These are phyloP conservation scores for Davidsoniella virescens DNA, from an alignment of 2,329 filamentous ascomycete species.

Conservation along the genomic window DNA sequence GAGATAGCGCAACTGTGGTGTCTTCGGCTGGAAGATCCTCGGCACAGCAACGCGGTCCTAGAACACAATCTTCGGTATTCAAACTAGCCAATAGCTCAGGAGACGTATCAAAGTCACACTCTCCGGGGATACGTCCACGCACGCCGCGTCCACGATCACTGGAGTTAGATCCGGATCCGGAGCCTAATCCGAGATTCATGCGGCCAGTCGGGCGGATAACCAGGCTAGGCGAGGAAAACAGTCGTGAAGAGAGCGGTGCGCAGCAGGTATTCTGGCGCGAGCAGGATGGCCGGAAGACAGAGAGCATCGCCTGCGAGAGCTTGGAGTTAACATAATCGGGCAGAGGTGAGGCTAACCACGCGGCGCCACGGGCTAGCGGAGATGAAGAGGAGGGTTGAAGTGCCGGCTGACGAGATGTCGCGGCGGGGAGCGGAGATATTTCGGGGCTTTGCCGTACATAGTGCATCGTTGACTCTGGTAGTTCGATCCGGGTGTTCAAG, in stretches of 20 bases:
- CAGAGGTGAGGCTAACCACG: no score
- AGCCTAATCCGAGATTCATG: neutral
- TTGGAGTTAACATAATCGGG: no score
- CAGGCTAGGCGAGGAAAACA: no score
- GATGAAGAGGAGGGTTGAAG: neutral
- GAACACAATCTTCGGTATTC: conserved; percentile 4
- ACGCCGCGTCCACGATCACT: no score
- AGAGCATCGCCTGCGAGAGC: neutral
- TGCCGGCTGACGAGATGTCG: neutral
- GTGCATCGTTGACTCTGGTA: no score
- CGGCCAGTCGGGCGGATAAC: no score
- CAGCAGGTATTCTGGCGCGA: neutral
- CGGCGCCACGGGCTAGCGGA: neutral
- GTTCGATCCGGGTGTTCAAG: no score
- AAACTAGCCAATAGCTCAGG: neutral
- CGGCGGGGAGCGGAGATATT: neutral
- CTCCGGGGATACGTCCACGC: no score
- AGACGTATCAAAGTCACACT: no score
- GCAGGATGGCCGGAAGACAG: conserved; percentile 1
- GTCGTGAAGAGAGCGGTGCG: neutral
- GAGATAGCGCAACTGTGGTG: neutral
- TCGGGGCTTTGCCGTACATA: neutral
- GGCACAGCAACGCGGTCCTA: conserved; percentile 10
- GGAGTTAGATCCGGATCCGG: no score
- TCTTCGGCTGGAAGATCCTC: conserved; percentile 6